Conservation (phyloP, 176 grass and related monocot species). For the Phoenix dactylifera region DNA sequence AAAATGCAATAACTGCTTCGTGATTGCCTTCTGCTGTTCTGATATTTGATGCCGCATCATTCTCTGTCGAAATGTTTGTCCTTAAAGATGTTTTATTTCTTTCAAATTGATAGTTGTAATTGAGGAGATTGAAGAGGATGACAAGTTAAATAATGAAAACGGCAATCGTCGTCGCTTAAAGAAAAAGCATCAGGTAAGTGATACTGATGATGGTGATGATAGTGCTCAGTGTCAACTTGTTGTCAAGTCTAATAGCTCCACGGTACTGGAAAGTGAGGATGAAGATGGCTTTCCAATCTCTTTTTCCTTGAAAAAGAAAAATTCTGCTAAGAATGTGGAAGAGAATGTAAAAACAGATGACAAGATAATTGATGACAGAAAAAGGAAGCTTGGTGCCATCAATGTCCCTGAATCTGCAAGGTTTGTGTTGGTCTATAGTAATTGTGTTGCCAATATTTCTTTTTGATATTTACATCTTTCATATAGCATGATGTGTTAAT, state of each 20-base stretch:
- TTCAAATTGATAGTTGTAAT: slow-evolving; percentile 61
- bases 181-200: slow-evolving; percentile 46
- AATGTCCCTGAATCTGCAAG: slow-evolving; percentile 30
- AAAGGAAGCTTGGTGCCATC: slow-evolving; percentile 53
- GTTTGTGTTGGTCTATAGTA: slow-evolving; percentile 12
- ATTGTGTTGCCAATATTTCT: background rate
- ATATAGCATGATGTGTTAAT: background rate
- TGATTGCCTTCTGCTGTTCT: no score
- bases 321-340: slow-evolving; percentile 11
- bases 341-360: slow-evolving; percentile 9
- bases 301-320: slow-evolving; percentile 39
- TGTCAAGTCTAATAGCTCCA: slow-evolving; percentile 29
- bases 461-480: background rate
- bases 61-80: no score
- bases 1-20: no score
- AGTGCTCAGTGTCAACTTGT: slow-evolving; percentile 35
- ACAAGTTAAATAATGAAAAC: slow-evolving; percentile 33
- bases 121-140: slow-evolving; percentile 88
- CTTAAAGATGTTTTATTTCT: slow-evolving; percentile 3
- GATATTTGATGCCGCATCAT: no score
- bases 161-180: slow-evolving; percentile 26
- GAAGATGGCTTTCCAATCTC: slow-evolving; percentile 89
- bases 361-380: slow-evolving; percentile 34
- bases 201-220: slow-evolving; percentile 35
- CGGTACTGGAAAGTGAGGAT: slow-evolving; percentile 66